Base-by-base conservation (phyloP, 1,139 yeast species). In the Pichia sp. region DNA sequence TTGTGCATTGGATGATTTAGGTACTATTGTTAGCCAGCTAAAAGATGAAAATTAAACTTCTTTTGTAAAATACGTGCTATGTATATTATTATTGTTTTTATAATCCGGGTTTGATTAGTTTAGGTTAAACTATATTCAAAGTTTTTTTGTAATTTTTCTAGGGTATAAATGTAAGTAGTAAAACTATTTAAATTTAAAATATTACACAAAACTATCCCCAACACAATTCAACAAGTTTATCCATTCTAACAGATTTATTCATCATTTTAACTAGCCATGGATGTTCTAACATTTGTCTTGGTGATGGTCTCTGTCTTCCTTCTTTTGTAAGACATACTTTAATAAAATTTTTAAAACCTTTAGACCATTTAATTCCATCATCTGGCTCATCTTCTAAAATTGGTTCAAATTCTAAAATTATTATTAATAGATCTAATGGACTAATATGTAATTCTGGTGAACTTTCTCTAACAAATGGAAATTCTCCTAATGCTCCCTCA, bases 401-500 rank as follows among this genome's bases (percentile, higher is more conserved):
- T 1, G 97, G 96, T 42, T 89, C 82, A 66, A 83, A 85, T 48
- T 88, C 87, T 51, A 89, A 77, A 43, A 92, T 90, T 60, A 86
- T 73, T 48, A 88, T 79, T 40, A 92, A 70, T 32, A 92, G 74
- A 65, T 92, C 98, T 45, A 92, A 88, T 0, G 98, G 97, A 4
- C 87, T 81, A 2, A 70, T 65, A 62, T 53, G 44, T 64, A 69
- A 54, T 58, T 61, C 51, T 53, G 67, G 50, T 60, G 67, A 37
- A 67, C 68, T 38, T 38, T 66, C 70, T 41, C 66, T 62, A 18
- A 42, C 71, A 64, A 54, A 78, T 5, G 98, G 98, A 65, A 90
- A 90, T 56, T 78, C 73, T 31, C 95, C 95, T 59, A 80, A 82
- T 1, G 97, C 96, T 32, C 90, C 97, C 65, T 92, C 98, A 63